Conservation (phyloP, 495 filamentous ascomycete genomes). For the Hypoxylon crocopeplum region DNA sequence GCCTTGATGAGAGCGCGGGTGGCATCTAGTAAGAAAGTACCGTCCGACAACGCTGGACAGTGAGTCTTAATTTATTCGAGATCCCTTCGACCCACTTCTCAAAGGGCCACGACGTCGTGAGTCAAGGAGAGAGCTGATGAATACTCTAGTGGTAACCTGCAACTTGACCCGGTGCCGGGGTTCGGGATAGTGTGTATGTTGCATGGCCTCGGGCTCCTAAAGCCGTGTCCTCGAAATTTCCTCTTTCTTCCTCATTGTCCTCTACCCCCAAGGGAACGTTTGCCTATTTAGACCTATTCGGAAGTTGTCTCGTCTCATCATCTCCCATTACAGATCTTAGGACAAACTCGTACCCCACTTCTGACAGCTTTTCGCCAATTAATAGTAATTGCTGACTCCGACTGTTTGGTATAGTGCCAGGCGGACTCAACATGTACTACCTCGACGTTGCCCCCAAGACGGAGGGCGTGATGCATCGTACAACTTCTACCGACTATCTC, state of each 20-base stretch:
- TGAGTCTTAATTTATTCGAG: conserved; percentile 20
- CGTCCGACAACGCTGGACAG: conserved; percentile 37
- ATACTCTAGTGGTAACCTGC: conserved; percentile 14
- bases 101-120: neutral
- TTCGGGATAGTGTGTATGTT: conserved; percentile 31
- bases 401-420: conserved; percentile 27
- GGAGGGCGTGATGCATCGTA: conserved; percentile 37
- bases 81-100: neutral
- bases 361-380: too few species aligned
- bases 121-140: conserved; percentile 10
- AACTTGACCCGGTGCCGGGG: conserved; percentile 28
- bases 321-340: neutral
- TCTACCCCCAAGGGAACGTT: neutral
- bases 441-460: conserved; percentile 36
- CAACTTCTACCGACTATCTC: conserved; percentile 40
- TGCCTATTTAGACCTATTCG: neutral
- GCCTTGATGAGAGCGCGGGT: conserved; percentile 32
- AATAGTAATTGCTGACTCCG: conserved; percentile 25
- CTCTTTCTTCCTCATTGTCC: neutral
- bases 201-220: too few species aligned
- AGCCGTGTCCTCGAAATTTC: too few species aligned
- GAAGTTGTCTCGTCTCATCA: too few species aligned
- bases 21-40: conserved; percentile 31
- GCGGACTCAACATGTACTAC: conserved; percentile 39
- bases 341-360: neutral